These are phyloP conservation scores for Xylaria sp. DNA, from an alignment of 2,329 filamentous ascomycete genomes.

Conservation along the genomic window DNA sequence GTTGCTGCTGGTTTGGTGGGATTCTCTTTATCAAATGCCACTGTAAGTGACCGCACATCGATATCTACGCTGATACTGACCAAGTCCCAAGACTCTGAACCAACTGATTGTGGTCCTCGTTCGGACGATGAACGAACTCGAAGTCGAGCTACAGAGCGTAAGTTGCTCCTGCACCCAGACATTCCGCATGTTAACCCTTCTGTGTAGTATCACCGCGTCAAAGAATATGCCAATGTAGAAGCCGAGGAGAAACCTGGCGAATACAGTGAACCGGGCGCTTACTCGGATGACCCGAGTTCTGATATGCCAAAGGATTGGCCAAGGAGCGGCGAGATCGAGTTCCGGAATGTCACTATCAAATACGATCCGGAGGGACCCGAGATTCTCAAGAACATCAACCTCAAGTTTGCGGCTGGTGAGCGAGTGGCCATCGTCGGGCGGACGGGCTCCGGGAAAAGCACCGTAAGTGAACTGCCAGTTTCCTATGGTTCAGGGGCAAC, in stretches of 20 bases:
- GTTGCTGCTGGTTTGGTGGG: slow-evolving; percentile 50
- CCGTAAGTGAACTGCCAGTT: slow-evolving; percentile 42
- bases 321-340: slow-evolving; percentile 43
- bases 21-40: slow-evolving; percentile 52
- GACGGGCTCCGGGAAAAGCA: slow-evolving; percentile 79
- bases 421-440: slow-evolving; percentile 75
- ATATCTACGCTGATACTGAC: slow-evolving; percentile 8
- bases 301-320: slow-evolving; percentile 43
- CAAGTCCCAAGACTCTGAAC: slow-evolving; percentile 37
- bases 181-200: neutral
- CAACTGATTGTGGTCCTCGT: slow-evolving; percentile 48
- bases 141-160: slow-evolving; percentile 52
- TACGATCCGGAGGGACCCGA: slow-evolving; percentile 43
- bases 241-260: slow-evolving; percentile 42
- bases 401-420: slow-evolving; percentile 58
- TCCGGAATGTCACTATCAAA: slow-evolving; percentile 46
- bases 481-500: neutral
- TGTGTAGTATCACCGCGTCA: slow-evolving; percentile 43
- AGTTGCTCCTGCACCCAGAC: slow-evolving; percentile 21
- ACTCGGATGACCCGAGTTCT: slow-evolving; percentile 36
- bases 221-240: slow-evolving; percentile 43
- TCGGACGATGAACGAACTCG: slow-evolving; percentile 50
- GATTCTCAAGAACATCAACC: slow-evolving; percentile 46
- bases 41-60: slow-evolving; percentile 27
- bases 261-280: slow-evolving; percentile 37